These are phyloP conservation scores for Amylostereum areolatum DNA, from an alignment of 1,284 basidiomycete genomes.

Conservation along the genomic window DNA sequence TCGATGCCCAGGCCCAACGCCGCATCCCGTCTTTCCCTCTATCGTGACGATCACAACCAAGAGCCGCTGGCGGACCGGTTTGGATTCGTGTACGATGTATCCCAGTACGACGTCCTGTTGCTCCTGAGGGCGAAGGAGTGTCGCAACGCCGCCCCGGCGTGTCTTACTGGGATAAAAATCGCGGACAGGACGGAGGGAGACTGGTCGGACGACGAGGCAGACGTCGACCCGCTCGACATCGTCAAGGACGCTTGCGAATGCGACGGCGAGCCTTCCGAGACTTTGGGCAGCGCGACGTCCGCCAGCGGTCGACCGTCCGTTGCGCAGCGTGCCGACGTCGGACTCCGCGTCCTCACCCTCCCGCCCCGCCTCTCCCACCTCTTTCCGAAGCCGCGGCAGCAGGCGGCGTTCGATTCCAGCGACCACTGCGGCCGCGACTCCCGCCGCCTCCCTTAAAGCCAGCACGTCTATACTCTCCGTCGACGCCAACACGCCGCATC, in stretches of 20 bases:
- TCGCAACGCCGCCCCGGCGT: conserved; percentile 72
- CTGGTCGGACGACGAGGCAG: conserved; percentile 54
- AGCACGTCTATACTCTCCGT: conserved; percentile 50
- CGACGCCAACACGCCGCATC: conserved; percentile 54
- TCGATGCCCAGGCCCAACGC: conserved; percentile 54
- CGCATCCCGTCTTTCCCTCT: conserved; percentile 47
- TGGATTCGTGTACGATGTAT: conserved; percentile 91
- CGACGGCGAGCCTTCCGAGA: conserved; percentile 29
- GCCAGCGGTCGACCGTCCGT: conserved; percentile 19
- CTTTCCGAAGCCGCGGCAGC: conserved; percentile 22
- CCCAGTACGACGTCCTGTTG: conserved; percentile 74
- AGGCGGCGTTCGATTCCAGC: not conserved
- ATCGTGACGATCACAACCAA: conserved; percentile 47
- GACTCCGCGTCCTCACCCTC: conserved; percentile 14
- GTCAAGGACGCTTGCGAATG: conserved; percentile 58
- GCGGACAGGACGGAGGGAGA: conserved; percentile 74
- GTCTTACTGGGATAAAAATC: conserved; percentile 81
- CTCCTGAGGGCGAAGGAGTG: conserved; percentile 71
- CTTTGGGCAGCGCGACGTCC: conserved; percentile 18
- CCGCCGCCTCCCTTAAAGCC: conserved; percentile 16
- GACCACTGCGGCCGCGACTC: not conserved
- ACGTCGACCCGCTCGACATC: conserved; percentile 41
- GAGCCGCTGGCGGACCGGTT: conserved; percentile 86
- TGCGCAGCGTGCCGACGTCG: conserved; percentile 12
- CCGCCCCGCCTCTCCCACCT: conserved; percentile 42